Evolutionary conservation across 257 asterid species (phyloP).

Genomic region (Pogostemon cablin): DNA sequence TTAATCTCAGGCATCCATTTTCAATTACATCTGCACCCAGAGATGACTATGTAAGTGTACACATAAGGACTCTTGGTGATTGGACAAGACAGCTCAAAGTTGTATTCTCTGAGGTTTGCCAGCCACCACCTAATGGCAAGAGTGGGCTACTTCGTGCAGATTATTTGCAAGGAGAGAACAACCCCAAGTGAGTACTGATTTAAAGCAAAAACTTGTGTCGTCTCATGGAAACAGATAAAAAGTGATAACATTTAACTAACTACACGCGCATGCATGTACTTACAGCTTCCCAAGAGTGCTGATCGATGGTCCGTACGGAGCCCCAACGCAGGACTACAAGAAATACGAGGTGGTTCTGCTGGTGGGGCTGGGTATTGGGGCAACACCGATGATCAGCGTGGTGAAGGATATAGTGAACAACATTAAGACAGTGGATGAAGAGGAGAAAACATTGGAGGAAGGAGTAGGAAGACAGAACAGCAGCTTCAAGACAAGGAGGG

Average conservation of each 20-base stretch:
- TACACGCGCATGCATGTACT: no score
- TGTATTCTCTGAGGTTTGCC: conserved; percentile 88
- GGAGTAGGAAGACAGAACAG: conserved; percentile 29
- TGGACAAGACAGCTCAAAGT: conserved; percentile 88
- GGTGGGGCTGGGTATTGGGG: conserved; percentile 80
- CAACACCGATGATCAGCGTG: conserved; percentile 77
- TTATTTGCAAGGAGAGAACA: conserved; percentile 69
- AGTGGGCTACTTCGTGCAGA: conserved; percentile 93
- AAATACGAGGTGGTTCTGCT: conserved; percentile 63
- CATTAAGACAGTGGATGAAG: conserved; percentile 44
- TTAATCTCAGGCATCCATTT: conserved; percentile 78
- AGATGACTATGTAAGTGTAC: conserved; percentile 87
- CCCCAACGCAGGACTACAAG: conserved; percentile 80
- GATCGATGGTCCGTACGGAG: conserved; percentile 80
- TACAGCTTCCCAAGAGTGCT: conserved; percentile 67
- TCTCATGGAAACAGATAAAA: no score
- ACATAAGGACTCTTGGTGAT: conserved; percentile 86
- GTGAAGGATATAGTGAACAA: conserved; percentile 71
- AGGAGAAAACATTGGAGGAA: conserved; percentile 33
- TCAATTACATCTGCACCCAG: conserved; percentile 92
- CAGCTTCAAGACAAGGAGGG: conserved; percentile 48
- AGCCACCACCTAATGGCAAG: conserved; percentile 80
- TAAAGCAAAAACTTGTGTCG: no score
- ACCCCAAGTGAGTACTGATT: conserved; percentile 63
- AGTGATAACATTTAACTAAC: no score